Evolutionary conservation across 2,329 filamentous ascomycete genomes (phyloP), one percentile per base, ranked within the genome.

Genomic region (Aspergillus sojae): DNA sequence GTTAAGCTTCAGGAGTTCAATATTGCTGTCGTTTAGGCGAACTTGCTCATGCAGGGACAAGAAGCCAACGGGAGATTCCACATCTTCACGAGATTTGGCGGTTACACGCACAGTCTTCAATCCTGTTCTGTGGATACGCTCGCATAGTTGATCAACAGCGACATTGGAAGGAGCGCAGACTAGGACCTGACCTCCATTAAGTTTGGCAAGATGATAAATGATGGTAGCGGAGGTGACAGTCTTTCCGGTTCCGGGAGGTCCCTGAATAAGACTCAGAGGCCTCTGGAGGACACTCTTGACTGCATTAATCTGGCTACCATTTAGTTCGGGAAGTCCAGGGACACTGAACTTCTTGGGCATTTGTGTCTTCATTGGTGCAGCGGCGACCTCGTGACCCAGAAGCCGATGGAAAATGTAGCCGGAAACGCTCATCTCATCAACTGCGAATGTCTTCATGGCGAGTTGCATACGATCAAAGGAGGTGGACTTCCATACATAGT

Each of bases 401-500:
- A 99, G 86, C 69, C 95, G 95, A 78, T 99, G 95, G 82, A 98
- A 99, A 68, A 99, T 97, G 80, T 97, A 99, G 43, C 95, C 95
- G 26, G 95, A 98, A 50, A 99, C 94, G 74, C 94, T 97, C 91
- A 96, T 92, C 79, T 99, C 95, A 71, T 99, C 94, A 52, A 98
- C 89, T 6, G 95, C 95, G 76, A 99, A 99, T 0, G 93, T 98
- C 84, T 97, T 98, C 94, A 99, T 98, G 60, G 95, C 96, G 69
- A 94, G 88, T 78, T 99, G 95, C 95, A 99, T 99, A 67, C 95
- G 94, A 75, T 99, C 95, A 76, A 99, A 99, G 0, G 94, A 98
- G 0, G 96, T 99, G 16, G 96, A 95, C 78, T 99, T 99, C 95
- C 95, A 99, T 61, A 99, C 95, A 74, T 99, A 99, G 77, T 99